These are phyloP conservation scores for Plasmodium inui DNA, from an alignment of 169 alveolate genomes.

Conservation along the genomic window DNA sequence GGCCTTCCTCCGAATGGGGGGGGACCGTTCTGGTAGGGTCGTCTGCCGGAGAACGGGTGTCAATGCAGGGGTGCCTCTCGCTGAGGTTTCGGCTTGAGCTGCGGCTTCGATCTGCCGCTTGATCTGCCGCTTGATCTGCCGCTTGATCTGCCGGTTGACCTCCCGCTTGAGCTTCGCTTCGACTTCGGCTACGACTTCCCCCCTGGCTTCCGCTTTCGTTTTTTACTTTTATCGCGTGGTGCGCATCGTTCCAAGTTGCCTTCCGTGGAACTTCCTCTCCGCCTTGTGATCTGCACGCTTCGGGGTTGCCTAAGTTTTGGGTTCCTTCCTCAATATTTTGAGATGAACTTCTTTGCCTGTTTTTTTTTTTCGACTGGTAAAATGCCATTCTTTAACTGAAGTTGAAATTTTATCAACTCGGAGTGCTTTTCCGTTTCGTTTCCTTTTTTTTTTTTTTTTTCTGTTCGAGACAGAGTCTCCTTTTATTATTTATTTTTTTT, in stretches of 20 bases:
- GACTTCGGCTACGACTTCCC: not conserved
- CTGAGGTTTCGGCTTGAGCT: not conserved
- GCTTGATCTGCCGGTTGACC: not conserved
- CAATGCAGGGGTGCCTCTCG: not conserved
- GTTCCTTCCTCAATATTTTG: not conserved
- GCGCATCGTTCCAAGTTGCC: not conserved
- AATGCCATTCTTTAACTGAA: not conserved
- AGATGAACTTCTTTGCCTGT: not conserved
- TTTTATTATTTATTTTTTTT: not conserved
- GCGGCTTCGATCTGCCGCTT: not conserved
- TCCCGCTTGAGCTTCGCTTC: not conserved
- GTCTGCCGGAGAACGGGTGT: not conserved
- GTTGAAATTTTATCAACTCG: not conserved
- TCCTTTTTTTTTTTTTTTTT: not conserved
- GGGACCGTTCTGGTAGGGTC: not conserved
- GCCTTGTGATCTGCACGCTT: not conserved
- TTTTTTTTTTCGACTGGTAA: slow-evolving; percentile 8
- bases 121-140: not conserved
- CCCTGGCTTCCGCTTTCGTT: not conserved
- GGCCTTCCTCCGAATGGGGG: not conserved
- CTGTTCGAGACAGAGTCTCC: not conserved
- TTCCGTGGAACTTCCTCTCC: not conserved
- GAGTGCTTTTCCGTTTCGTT: not conserved
- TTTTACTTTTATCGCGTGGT: not conserved
- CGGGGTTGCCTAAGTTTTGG: not conserved